Base-by-base conservation (phyloP, 345 rosid species). In the Heritiera fomes region DNA sequence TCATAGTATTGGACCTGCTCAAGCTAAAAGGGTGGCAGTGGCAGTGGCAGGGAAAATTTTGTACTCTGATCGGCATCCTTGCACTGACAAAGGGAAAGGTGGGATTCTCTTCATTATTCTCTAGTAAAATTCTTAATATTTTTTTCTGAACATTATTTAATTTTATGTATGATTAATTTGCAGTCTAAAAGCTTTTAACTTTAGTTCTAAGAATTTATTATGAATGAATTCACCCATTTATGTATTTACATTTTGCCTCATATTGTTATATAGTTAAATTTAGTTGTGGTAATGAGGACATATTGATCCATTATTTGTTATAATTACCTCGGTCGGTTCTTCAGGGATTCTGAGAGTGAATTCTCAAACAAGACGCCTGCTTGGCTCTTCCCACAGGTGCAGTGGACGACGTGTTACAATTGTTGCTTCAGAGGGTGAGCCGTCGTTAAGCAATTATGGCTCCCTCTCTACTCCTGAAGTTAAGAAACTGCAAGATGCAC, bases 401-500 rank as follows among this genome's bases (percentile, higher is more conserved):
- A 7, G 10, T 59, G 64, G 75, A 74, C 80, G 84, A 47, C 68
- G 75, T 17, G 80, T 38, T 63, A 78, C 65, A 77, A 77, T 82
- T 49, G 47, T 47, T 55, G 81, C 82, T 67, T 15, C 63, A 15
- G 83, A 73, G 28, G 11, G 6, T 8, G 72, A 61, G 15, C 70
- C 46, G 1, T 55, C 80, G 3, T 20, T 71, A 28, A 34, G 59
- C 32, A 50, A 71, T 8, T 62, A 71, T 62, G 83, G 80, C 67
- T 45, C 75, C 18, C 0, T 86, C 58, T 61, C 82, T 32, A 32
- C 15, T 53, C 23, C 88, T 23, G 81, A 82, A 81, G 79, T 88
- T 80, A 63, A 60, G 30, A 77, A 63, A 84, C 84, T 78, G 43
- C 43, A 75, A 78, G 89, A 80, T 66, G 86, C 87, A 1, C 91